These are phyloP conservation scores for Leptographium procerum DNA, from an alignment of 2,329 filamentous ascomycete species.

Conservation along the genomic window DNA sequence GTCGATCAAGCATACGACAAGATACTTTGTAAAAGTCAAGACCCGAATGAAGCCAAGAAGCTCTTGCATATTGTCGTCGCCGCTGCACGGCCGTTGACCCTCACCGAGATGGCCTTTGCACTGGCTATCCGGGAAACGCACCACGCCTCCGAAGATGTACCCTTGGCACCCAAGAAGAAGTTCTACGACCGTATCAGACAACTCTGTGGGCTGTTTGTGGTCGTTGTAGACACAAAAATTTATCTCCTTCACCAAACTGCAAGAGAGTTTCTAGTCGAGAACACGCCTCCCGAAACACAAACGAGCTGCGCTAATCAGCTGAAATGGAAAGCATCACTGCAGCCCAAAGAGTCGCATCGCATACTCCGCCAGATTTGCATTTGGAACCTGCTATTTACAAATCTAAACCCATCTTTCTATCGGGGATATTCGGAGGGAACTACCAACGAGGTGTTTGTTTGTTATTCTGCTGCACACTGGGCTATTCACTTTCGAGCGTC, in stretches of 20 bases:
- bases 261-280: slow-evolving; percentile 22
- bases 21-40: slow-evolving; percentile 20
- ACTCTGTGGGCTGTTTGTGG: slow-evolving; percentile 19
- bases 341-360: neutral
- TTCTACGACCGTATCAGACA: neutral
- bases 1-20: slow-evolving; percentile 23
- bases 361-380: neutral
- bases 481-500: neutral
- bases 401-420: too few relatives aligned
- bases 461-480: neutral
- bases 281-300: neutral
- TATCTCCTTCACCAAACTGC: slow-evolving; percentile 29
- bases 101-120: slow-evolving; percentile 22
- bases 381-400: too few relatives aligned
- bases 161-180: neutral
- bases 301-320: too few relatives aligned
- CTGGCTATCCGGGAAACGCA: slow-evolving; percentile 12
- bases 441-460: neutral
- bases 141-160: neutral
- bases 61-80: slow-evolving; percentile 21
- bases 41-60: slow-evolving; percentile 16
- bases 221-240: slow-evolving; percentile 21
- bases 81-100: slow-evolving; percentile 19
- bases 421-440: too few relatives aligned
- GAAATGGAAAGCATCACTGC: neutral